Base-by-base conservation (phyloP, 805 yeast species). In the Saturnispora ahearnii region DNA sequence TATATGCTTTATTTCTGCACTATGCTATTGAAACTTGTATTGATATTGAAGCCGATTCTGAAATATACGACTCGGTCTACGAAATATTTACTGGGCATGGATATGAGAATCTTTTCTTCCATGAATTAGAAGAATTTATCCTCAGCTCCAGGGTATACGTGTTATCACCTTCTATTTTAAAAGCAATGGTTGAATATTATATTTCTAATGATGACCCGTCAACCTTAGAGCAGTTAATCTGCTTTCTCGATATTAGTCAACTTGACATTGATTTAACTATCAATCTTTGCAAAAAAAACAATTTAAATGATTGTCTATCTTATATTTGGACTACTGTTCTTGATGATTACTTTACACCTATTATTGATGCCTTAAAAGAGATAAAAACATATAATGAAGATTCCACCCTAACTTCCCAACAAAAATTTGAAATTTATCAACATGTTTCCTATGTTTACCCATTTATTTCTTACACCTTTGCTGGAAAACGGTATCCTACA, bases 401-500 rank as follows among this genome's bases (percentile, higher is more conserved):
- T 45, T 51, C 30, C 5, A 45, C 46, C 1, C 37, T 48, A 18
- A 21, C 55, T 11, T 57, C 51, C 6, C 37, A 42, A 4, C 57
- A 59, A 40, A 48, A 46, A 3, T 26, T 22, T 3, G 32, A 18
- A 11, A 18, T 53, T 15, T 50, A 49, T 2, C 32, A 51, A 3
- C 62, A 60, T 50, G 59, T 62, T 1, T 54, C 54, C 32, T 71
- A 71, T 53, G 67, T 79, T 2, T 83, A 68, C 57, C 73, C 81
- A 0, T 91, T 84, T 59, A 61, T 90, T 52, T 74, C 88, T 0
- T 84, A 79, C 58, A 67, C 81, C 10, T 68, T 87, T 28, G 82
- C 91, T 0, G 95, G 95, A 0, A 70, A 93, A 49, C 84, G 82
- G 51, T 91, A 82, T 61, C 97, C 97, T 0, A 80, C 84, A 1